Base-by-base conservation (phyloP, 345 rosid species). In the Kandelia obovata region DNA sequence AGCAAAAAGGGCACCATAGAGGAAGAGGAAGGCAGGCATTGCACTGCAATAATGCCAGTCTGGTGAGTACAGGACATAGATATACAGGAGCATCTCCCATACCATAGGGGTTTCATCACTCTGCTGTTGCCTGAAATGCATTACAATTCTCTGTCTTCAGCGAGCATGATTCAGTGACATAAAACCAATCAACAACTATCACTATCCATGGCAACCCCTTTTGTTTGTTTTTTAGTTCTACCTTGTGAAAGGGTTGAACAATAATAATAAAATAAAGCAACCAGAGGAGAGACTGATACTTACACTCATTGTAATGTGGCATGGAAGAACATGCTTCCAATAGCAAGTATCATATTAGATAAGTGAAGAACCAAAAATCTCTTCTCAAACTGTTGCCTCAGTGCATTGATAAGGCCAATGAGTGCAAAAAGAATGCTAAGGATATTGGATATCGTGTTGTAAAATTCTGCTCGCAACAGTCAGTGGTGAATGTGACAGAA, bases 101-200 rank as follows among this genome's bases (percentile, higher is more conserved):
- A 90, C 98, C 98, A 92, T 88, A 1, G 96, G 96, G 2, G 98
- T 92, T 74, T 92, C 96, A 77, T 90, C 98, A 75, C 96, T 86
- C 73, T 92, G 98, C 77, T 87, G 96, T 75, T 90, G 96, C 89
- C 96, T 90, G 87, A 30, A 71, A 71, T 7, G 25, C 28, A 51
- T 60, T 30, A 9, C 63, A 56, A 55, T 43, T 20, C 27, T 43
- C n/a, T 46, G n/a, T 46, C 43, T 37, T 53, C 58, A 53, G 27
- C 21, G 26, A 13, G 21, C 11, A 21, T 20, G 43, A 7, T 37
- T 37, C 11, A 37, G 43, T 7, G 11, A 21, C 27, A 21, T n/a
- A 53, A 21, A 53, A 21, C 58, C 21, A 21, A 53, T 20, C 27
- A 53, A 21, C 26, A 53, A 21, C 21, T 13, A n/a, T 53, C 15